Percentiles rank a stretch among this genome's conserved stretches.
phyloP scores from a whole-genome alignment of 345 rosid species.

The Rhizophora apiculata region DNA sequence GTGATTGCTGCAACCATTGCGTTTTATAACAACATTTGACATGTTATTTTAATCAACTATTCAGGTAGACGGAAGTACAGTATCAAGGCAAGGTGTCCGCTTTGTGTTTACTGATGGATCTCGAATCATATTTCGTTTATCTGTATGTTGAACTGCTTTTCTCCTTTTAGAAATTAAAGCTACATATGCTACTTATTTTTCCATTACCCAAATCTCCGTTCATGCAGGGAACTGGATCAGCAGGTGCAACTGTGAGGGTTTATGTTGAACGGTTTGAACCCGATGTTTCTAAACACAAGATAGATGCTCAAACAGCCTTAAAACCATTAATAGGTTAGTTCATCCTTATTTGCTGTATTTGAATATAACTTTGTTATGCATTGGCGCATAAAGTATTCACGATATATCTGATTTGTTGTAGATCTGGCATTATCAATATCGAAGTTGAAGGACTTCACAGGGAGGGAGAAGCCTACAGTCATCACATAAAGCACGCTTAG shows the following conservation, averaged over 20 bases:
- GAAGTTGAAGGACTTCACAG: constrained; percentile 82
- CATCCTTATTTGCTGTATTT: constrained; percentile 3
- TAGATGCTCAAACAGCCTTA: constrained; percentile 82
- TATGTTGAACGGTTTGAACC: constrained; percentile 83
- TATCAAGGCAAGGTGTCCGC: constrained; percentile 88
- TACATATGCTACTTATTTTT: not conserved
- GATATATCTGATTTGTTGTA: constrained; percentile 31
- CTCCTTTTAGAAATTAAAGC: constrained; percentile 13
- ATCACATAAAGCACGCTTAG: constrained; percentile 52
- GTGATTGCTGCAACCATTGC: not conserved
- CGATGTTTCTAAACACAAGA: constrained; percentile 77
- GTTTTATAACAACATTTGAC: not conserved
- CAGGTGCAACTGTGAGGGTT: constrained; percentile 86
- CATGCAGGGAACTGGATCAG: constrained; percentile 87
- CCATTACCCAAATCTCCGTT: constrained; percentile 3
- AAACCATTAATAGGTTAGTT: constrained; percentile 82
- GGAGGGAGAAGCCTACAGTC: constrained; percentile 95
- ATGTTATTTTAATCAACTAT: constrained; percentile 17
- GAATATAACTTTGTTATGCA: not conserved
- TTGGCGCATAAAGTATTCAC: not conserved
- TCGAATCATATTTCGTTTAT: constrained; percentile 81
- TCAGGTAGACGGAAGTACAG: constrained; percentile 92
- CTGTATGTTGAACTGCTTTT: constrained; percentile 42
- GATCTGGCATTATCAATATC: constrained; percentile 84
- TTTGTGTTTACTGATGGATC: constrained; percentile 88